Evolutionary conservation across 108 stramenopile species (phyloP), one percentile per base, ranked within the genome.

Genomic region (Pseudonitzschia delicatissima): DNA sequence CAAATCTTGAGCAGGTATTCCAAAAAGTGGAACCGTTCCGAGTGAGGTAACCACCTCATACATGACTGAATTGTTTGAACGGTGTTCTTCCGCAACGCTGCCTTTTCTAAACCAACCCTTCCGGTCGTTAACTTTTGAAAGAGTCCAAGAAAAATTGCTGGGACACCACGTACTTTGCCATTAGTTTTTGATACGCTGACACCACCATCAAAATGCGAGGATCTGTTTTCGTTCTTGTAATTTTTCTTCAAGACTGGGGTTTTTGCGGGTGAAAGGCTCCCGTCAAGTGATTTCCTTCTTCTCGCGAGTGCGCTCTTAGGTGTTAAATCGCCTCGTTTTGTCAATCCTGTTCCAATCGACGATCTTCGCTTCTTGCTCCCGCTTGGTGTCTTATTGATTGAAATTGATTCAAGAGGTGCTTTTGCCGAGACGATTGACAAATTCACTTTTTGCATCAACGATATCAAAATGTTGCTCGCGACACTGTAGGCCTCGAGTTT

Each of bases 111-210:
- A 9, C 82, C 88, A 45, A 78, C 73, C 27, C 53, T 55, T 33
- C 67, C 59, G 20, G 87, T 87, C 35, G 90, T 72, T 15, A 94
- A 64, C 33, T 83, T 87, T 42, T 94, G 93, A 12, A 94, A 64
- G 34, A 90, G 52, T 25, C 93, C 90, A 20, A 91, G 55, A 47
- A 91, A 60, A 0, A 80, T 76, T n/a, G 67, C 76, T 2, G 80
- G 65, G 2, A 88, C 55, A 20, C 76, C 76, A n/a, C 76, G 51
- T 15, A 69, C 70, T 28, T 69, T 64, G 32, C 6, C 33, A 29
- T 55, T 51, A 13, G 15, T 58, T 28, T 37, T 33, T 39, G 59
- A 52, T 34, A 33, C 17, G 4, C 3, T 27, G 31, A 4, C 27
- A 12, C 4, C 31, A n/a, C 17, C n/a, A 55, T 33, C 17, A 12